Conservation (phyloP, 2,329 filamentous ascomycete species). For the Saccharata proteae region DNA sequence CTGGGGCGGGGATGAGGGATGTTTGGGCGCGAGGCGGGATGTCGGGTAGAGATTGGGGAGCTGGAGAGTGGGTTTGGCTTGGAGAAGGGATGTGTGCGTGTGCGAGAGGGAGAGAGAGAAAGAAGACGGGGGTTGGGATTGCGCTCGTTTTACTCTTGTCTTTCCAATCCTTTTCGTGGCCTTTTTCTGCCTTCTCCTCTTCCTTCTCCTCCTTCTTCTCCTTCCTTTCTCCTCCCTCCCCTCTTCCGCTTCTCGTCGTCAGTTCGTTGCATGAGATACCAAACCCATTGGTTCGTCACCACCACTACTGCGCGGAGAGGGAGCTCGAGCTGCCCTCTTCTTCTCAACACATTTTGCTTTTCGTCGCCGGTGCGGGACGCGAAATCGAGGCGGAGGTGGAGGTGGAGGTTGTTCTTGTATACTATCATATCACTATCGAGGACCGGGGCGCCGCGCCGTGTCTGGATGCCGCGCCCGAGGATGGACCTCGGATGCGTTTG, state of each 20-base stretch:
- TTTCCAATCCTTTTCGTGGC: constrained; percentile 3
- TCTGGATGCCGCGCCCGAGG: no score
- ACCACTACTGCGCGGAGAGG: no score
- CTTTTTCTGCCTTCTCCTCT: constrained; percentile 7
- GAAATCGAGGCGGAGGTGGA: no score
- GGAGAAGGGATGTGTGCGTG: background rate
- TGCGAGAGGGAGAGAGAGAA: background rate
- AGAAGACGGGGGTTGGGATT: background rate
- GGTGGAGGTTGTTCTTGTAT: no score
- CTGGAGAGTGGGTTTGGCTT: background rate
- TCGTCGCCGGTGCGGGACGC: no score
- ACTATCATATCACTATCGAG: no score
- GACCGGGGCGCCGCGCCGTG: no score
- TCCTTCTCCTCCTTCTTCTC: constrained; percentile 4
- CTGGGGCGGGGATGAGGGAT: background rate
- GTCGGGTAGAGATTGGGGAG: background rate
- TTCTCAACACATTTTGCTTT: no score
- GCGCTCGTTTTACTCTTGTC: constrained; percentile 1
- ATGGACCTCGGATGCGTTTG: no score
- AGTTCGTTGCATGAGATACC: background rate
- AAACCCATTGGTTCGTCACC: no score
- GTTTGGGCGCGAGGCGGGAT: background rate
- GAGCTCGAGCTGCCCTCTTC: constrained; percentile 7
- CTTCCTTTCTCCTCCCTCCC: constrained; percentile 3
- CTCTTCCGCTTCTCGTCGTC: constrained; percentile 2